Percentiles rank a stretch among this genome's conserved stretches.
These are phyloP conservation scores for Achaetomiella virescens DNA, from an alignment of 495 filamentous ascomycete species.

Conservation along the genomic window DNA sequence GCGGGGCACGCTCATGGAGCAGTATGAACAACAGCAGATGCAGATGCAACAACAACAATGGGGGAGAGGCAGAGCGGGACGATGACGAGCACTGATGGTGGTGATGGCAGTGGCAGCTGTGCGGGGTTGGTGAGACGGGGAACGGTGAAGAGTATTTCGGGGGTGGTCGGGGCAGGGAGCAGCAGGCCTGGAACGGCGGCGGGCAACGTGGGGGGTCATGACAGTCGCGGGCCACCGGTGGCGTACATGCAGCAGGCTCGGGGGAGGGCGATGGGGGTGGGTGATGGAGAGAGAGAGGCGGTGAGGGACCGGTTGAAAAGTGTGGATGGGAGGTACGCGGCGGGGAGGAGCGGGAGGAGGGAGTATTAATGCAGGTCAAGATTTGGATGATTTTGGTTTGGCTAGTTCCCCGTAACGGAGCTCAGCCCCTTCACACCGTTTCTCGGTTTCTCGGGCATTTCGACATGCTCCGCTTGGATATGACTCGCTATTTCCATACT, in stretches of 20 bases:
- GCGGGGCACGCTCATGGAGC: constrained; percentile 2
- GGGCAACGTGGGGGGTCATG: not conserved
- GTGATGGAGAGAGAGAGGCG: not conserved
- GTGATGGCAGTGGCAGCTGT: not conserved
- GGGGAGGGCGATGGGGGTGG: not conserved
- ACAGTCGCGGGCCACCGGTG: not conserved
- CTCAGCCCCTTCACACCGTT: too few species aligned
- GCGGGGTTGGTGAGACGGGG: not conserved
- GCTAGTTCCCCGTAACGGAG: too few species aligned
- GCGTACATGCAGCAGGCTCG: not conserved
- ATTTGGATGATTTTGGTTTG: too few species aligned
- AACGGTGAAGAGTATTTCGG: not conserved
- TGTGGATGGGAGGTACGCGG: not conserved
- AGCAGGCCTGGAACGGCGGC: not conserved
- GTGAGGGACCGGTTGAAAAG: constrained; percentile 1
- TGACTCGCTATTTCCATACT: too few species aligned
- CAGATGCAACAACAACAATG: not conserved
- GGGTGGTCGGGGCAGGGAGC: not conserved
- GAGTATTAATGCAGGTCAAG: not conserved
- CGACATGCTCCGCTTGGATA: too few species aligned
- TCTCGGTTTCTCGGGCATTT: too few species aligned
- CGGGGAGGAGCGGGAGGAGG: not conserved
- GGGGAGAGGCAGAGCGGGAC: not conserved
- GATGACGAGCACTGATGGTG: not conserved
- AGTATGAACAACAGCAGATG: constrained; percentile 1